Percentiles rank a stretch among this genome's conserved stretches.
Conservation (phyloP, 129 eudicot species). For the Flaveria linearis region DNA sequence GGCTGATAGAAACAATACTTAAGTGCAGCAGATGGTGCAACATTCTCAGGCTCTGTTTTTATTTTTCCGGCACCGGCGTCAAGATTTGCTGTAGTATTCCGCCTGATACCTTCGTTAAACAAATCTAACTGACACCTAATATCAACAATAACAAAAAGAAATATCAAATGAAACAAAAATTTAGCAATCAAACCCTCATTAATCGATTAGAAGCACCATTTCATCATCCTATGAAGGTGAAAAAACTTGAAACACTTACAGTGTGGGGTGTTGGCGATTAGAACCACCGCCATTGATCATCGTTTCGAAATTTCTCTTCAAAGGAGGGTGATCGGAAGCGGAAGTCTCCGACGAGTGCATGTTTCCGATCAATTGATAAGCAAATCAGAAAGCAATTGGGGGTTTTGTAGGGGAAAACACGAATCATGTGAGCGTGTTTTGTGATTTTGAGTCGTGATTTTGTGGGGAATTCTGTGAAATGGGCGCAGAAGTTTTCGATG, state of each 20-base stretch:
- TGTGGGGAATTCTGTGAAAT: too few species aligned
- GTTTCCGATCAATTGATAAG: not conserved
- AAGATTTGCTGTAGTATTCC: conserved; percentile 63
- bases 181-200: not conserved
- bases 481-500: too few species aligned
- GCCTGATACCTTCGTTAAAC: conserved; percentile 24
- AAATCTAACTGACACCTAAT: not conserved
- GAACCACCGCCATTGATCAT: not conserved
- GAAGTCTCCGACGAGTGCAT: conserved; percentile 3
- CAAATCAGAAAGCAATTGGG: not conserved
- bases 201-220: not conserved
- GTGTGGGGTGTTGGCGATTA: not conserved
- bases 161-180: not conserved
- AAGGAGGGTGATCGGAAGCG: not conserved
- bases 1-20: conserved; percentile 50
- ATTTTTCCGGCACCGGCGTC: conserved; percentile 64
- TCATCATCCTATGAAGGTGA: not conserved
- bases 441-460: too few species aligned
- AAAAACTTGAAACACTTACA: conserved; percentile 11
- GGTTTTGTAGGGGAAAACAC: not conserved
- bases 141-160: not conserved
- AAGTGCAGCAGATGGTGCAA: conserved; percentile 44
- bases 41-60: conserved; percentile 43
- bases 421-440: too few species aligned
- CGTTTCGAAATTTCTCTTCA: conserved; percentile 15